Conservation (phyloP, 306 rosid species). For the Ceratonia siliqua region DNA sequence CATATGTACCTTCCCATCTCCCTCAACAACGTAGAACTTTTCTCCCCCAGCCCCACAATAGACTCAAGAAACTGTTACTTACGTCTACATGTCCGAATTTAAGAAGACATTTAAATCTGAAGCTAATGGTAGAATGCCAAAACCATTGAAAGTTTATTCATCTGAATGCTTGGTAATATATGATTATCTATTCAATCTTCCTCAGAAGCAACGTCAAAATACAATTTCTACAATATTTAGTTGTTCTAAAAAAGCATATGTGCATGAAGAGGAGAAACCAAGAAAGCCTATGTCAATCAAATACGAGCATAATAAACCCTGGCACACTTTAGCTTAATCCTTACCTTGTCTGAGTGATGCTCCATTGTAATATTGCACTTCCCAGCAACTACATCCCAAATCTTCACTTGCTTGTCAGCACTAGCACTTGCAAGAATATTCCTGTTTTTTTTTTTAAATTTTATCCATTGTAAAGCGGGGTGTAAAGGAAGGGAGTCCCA, state of each 20-base stretch:
- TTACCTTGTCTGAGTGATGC: conserved; percentile 90
- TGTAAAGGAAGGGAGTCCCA: conserved; percentile 8
- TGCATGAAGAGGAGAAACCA: not conserved
- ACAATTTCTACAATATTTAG: not conserved
- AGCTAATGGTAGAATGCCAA: not conserved
- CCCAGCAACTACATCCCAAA: conserved; percentile 84
- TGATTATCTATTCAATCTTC: not conserved
- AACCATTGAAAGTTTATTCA: not conserved
- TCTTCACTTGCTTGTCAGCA: conserved; percentile 82
- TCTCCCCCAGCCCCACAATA: not conserved
- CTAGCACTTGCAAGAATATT: conserved; percentile 94
- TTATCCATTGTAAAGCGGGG: not conserved
- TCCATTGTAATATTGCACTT: conserved; percentile 77
- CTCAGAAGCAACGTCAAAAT: not conserved
- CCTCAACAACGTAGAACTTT: conserved; percentile 13
- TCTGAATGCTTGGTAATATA: too few relatives aligned
- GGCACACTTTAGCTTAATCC: conserved; percentile 13
- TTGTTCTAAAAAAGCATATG: not conserved
- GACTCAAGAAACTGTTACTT: not conserved
- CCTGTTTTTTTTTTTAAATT: conserved; percentile 40
- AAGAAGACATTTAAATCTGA: conserved; percentile 14
- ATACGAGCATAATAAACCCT: not conserved
- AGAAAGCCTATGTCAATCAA: not conserved
- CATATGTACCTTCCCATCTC: not conserved
- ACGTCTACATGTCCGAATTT: not conserved